Evolutionary conservation across 1,139 yeast genomes (phyloP).

Genomic region (Casaregolazyma suthepensis): DNA sequence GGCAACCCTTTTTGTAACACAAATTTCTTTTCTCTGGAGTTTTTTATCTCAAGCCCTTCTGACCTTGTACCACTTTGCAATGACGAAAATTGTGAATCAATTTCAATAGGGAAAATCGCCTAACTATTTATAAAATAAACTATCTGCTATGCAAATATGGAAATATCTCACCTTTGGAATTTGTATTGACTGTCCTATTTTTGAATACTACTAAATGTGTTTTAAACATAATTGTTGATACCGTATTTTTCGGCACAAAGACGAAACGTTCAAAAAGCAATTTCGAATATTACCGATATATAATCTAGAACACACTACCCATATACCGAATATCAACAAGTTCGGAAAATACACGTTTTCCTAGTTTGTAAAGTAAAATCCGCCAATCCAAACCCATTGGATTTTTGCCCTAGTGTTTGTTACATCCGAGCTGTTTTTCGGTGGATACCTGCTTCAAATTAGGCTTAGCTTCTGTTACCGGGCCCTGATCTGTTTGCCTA

Average conservation of each 20-base stretch:
- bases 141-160: too few relatives aligned
- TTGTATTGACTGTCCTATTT: background rate
- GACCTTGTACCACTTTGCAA: background rate
- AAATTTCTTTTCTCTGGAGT: background rate
- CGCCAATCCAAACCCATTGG: background rate
- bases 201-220: background rate
- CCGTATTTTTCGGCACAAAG: background rate
- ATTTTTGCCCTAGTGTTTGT: background rate
- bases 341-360: background rate
- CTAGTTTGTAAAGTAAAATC: background rate
- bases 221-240: background rate
- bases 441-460: background rate
- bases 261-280: background rate
- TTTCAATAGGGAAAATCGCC: background rate
- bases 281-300: background rate
- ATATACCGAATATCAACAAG: background rate
- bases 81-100: too few relatives aligned
- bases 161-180: background rate
- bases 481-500: background rate
- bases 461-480: background rate
- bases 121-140: background rate
- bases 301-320: background rate
- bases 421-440: background rate
- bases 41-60: background rate
- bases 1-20: background rate